Percentiles rank a stretch among this genome's conserved stretches.
Evolutionary conservation across 2,329 filamentous ascomycete genomes (phyloP).

Genomic region (Coleophoma eucalyptorum): DNA sequence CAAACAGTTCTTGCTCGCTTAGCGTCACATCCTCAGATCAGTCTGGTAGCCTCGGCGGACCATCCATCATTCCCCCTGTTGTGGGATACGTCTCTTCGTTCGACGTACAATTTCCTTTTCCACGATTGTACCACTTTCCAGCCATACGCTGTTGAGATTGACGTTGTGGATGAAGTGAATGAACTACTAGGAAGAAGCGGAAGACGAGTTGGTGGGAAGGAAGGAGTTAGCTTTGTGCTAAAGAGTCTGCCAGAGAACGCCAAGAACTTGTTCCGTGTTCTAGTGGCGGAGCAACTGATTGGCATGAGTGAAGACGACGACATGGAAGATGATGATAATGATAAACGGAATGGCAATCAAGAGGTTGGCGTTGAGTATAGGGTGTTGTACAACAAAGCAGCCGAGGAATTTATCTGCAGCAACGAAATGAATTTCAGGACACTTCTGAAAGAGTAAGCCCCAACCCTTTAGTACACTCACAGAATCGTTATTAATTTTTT

Average conservation of each 20-base stretch:
- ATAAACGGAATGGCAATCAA: conserved; percentile 20
- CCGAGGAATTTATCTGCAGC: conserved; percentile 95
- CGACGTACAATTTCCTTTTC: conserved; percentile 81
- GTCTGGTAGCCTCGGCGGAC: conserved; percentile 77
- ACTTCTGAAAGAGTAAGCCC: conserved; percentile 78
- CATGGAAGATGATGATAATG: conserved; percentile 41
- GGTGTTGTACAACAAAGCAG: conserved; percentile 89
- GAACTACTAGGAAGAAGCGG: conserved; percentile 79
- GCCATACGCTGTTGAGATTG: conserved; percentile 68
- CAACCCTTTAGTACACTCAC: not conserved
- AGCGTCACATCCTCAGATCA: conserved; percentile 68
- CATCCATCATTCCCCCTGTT: conserved; percentile 83
- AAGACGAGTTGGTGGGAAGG: conserved; percentile 77
- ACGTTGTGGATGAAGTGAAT: conserved; percentile 87
- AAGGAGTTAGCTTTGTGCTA: conserved; percentile 88
- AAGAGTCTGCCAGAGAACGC: conserved; percentile 91
- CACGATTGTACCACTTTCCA: conserved; percentile 93
- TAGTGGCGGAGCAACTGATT: conserved; percentile 80
- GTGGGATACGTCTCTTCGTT: conserved; percentile 84
- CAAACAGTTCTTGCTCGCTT: conserved; percentile 76
- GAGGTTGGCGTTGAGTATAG: conserved; percentile 79
- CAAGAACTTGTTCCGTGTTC: conserved; percentile 76
- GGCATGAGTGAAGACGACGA: conserved; percentile 51
- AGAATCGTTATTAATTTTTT: conserved; percentile 21
- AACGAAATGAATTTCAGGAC: conserved; percentile 96